phyloP scores from a whole-genome alignment of 306 rosid species.

The Carpinus viminea region DNA sequence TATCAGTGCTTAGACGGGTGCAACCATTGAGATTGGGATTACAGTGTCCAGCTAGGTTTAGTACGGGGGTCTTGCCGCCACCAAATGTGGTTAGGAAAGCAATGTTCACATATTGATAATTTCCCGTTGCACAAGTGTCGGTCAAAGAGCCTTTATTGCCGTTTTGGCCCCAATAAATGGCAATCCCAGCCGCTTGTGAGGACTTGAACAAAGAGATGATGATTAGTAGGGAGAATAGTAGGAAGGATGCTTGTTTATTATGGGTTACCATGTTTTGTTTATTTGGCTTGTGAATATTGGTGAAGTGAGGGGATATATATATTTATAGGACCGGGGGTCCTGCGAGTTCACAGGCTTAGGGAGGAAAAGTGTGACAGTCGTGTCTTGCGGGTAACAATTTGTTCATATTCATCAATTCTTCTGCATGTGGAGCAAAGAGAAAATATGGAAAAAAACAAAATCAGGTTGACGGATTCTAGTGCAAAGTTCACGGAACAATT shows the following conservation, averaged over 20 bases:
- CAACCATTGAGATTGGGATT: conserved; percentile 32
- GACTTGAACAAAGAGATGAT: conserved; percentile 26
- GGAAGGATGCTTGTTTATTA: conserved; percentile 26
- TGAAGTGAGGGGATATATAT: neutral
- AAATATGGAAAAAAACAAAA: too few species aligned
- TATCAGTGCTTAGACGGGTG: conserved; percentile 30
- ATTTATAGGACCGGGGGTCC: conserved; percentile 25
- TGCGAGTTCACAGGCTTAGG: neutral
- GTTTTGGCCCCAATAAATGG: conserved; percentile 67
- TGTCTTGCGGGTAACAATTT: conserved; percentile 14
- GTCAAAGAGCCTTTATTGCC: conserved; percentile 44
- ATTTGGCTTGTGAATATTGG: neutral
- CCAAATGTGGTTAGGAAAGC: conserved; percentile 57
- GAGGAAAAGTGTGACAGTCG: conserved; percentile 15
- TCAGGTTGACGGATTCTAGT: neutral
- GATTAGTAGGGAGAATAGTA: conserved; percentile 28
- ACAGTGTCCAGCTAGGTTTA: conserved; percentile 55
- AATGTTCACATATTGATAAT: conserved; percentile 65
- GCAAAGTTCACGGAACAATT: too few species aligned
- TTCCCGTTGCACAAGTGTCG: conserved; percentile 52
- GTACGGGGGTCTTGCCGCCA: conserved; percentile 34
- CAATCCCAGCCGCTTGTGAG: conserved; percentile 46
- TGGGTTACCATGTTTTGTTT: conserved; percentile 42
- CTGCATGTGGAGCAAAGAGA: too few species aligned
- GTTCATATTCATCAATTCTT: too few species aligned